Conservation (phyloP, 116 monocot species). For the Papilionanthe hybrid region DNA sequence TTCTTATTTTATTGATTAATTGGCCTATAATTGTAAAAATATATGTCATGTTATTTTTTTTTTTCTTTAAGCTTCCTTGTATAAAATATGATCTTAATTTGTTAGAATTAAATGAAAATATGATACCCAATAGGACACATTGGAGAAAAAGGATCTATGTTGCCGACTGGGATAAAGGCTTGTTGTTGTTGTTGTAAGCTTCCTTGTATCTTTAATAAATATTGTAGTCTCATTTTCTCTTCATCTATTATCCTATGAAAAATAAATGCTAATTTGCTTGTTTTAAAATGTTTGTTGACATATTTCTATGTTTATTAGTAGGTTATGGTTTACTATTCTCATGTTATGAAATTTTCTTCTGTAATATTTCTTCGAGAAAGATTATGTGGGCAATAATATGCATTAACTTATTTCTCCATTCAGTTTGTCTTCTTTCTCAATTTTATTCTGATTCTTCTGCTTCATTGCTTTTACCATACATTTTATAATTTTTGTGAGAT, state of each 20-base stretch:
- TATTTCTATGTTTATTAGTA: background rate
- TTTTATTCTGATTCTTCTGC: background rate
- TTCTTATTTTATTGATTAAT: no score
- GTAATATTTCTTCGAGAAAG: background rate
- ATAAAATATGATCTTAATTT: no score
- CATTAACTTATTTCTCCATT: background rate
- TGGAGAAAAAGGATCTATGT: no score
- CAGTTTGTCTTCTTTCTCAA: background rate
- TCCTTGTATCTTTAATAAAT: background rate
- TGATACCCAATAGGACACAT: no score
- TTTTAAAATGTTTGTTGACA: background rate
- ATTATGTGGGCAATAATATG: background rate
- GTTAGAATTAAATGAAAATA: no score
- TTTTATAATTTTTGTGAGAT: slow-evolving; percentile 5
- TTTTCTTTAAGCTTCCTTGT: no score
- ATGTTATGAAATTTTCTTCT: background rate
- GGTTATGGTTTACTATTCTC: background rate
- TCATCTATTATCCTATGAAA: background rate
- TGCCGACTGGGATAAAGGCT: no score
- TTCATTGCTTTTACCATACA: background rate
- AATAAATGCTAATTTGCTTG: background rate
- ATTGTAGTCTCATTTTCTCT: background rate
- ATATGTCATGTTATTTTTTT: background rate
- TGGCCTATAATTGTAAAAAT: no score
- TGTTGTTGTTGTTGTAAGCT: background rate